Evolutionary conservation across 768 basidiomycete genomes (phyloP).

Genomic region (Termitomyces sp.): DNA sequence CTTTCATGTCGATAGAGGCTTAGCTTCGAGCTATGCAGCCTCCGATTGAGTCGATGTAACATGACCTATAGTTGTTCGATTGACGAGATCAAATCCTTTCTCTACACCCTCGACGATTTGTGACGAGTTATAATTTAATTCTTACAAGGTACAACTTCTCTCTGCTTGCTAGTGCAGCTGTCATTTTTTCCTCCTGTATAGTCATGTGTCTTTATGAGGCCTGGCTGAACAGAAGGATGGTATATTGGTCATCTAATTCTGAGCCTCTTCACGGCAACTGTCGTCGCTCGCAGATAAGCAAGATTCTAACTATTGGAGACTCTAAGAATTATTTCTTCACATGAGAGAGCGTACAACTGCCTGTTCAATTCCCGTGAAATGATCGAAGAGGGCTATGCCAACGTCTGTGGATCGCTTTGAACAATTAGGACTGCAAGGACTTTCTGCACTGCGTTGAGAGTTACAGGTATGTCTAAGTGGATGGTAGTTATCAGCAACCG

Average conservation of each 20-base stretch:
- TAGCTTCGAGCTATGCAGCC: background rate
- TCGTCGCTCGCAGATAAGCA: background rate
- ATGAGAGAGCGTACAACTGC: slow-evolving; percentile 12
- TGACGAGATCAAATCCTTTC: background rate
- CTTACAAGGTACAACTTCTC: background rate
- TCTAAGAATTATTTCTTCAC: slow-evolving; percentile 12
- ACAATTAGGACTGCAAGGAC: background rate
- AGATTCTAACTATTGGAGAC: slow-evolving; percentile 14
- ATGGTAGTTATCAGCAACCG: slow-evolving; percentile 21
- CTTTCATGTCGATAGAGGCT: background rate
- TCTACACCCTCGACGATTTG: background rate
- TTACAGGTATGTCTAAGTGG: slow-evolving; percentile 23
- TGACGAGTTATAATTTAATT: no score
- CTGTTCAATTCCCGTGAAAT: slow-evolving; percentile 9
- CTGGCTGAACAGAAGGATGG: background rate
- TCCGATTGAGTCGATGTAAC: background rate
- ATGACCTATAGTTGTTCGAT: background rate
- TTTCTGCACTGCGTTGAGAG: slow-evolving; percentile 13
- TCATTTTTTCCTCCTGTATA: background rate
- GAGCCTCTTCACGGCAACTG: background rate
- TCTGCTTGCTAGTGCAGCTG: background rate
- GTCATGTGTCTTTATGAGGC: background rate
- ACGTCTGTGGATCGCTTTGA: slow-evolving; percentile 1
- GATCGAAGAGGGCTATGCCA: slow-evolving; percentile 14
- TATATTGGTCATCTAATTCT: background rate